Conservation (phyloP, 306 rosid genomes). For the Gastrolobium villosum region DNA sequence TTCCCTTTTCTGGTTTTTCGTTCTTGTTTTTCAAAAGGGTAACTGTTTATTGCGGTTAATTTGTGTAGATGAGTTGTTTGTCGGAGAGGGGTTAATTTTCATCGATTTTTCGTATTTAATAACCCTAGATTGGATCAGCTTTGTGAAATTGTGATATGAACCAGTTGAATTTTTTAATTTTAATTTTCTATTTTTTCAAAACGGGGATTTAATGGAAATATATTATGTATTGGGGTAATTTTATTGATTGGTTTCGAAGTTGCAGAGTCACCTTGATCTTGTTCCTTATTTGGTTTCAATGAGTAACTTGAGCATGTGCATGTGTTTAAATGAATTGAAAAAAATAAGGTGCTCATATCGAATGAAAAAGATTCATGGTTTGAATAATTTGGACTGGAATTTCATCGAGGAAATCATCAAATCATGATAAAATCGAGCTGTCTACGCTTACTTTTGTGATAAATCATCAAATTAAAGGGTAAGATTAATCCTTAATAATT, state of each 20-base stretch:
- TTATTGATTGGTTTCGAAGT: conserved; percentile 1
- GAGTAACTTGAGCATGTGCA: background rate
- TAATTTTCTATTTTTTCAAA: background rate
- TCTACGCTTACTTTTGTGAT: background rate
- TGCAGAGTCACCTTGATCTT: background rate
- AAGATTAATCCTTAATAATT: background rate
- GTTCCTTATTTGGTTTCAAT: conserved; percentile 9
- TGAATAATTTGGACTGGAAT: conserved; percentile 17
- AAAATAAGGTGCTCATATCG: background rate
- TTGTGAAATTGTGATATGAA: conserved; percentile 15
- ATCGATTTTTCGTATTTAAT: conserved; percentile 7
- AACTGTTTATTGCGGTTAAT: background rate
- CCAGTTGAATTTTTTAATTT: background rate
- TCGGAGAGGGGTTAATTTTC: background rate
- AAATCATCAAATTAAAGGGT: background rate
- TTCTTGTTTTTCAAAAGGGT: background rate
- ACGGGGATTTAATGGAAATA: background rate
- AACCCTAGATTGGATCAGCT: conserved; percentile 59
- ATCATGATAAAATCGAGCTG: background rate
- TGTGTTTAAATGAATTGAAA: conserved; percentile 2
- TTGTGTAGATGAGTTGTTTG: background rate
- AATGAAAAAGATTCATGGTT: conserved; percentile 5
- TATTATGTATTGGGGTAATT: background rate
- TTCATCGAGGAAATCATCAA: conserved; percentile 16
- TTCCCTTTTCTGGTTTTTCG: conserved; percentile 1